Base-by-base conservation (phyloP, 148 eudicot species). In the Camellia sinensis region DNA sequence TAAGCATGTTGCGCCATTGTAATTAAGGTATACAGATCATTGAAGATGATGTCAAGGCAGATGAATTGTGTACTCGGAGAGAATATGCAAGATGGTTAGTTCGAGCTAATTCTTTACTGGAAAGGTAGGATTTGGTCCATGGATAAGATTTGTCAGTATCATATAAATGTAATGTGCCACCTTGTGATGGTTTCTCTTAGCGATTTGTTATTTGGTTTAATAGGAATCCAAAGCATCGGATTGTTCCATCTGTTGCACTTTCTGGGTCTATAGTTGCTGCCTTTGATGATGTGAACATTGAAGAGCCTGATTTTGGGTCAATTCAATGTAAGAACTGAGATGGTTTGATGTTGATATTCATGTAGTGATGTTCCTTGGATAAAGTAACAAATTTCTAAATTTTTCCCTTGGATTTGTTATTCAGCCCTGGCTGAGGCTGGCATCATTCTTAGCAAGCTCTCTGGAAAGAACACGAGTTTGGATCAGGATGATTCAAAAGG, bases 51-150 rank as follows among this genome's bases (percentile, higher is more conserved):
- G 92, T 88, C 73, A 85, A 81, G 87, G 91, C 89, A 45, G 89
- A 85, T 83, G 94, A 89, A 74, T 89, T 96, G 79, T 96, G 99
- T 81, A 89, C 91, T 3, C 92, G 96, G 83, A 89, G 98, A 89
- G 97, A 96, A 83, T 96, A 93, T 79, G 95, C 97, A 74, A 89
- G 99, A 82, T 96, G 98, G 99, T 83, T 93, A 79, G 90, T 94
- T 64, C 85, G 84, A 71, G 88, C 83, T 48, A 91, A 85, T 84
- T 88, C 91, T 44, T 85, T 90, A 69, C 86, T 95, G 84, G 98
- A 96, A 88, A 96, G 98, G 99, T 93, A 90, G 29, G 48, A 54
- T 57, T 75, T 48, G 29, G 63, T 54, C n/a, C 56, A 17, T 69
- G 60, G 61, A 17, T 21, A 19, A 41, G 44, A 8, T 72, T 70